A percentile compares a stretch with the other conserved stretches of the same genome.
These are phyloP conservation scores for Capsicum pubescens DNA, from an alignment of 257 asterid species.

Conservation along the genomic window DNA sequence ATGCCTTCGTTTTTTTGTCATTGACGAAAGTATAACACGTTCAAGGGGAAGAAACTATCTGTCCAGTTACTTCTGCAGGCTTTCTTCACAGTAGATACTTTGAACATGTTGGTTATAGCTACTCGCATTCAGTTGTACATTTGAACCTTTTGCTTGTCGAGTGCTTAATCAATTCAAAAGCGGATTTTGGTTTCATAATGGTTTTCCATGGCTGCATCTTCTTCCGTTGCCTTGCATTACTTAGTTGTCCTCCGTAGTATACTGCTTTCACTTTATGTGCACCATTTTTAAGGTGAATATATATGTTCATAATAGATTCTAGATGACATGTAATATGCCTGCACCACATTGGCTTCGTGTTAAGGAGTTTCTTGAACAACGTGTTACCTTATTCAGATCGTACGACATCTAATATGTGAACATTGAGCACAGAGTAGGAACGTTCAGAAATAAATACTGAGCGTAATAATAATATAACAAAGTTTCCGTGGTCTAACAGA, in stretches of 20 bases:
- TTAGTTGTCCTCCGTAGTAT: neutral
- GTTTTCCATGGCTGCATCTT: neutral
- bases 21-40: neutral
- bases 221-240: neutral
- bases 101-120: too few relatives aligned
- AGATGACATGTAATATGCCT: neutral
- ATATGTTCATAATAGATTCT: neutral
- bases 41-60: neutral
- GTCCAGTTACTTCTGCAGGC: neutral
- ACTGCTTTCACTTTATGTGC: neutral
- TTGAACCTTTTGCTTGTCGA: neutral
- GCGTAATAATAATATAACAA: neutral
- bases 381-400: neutral
- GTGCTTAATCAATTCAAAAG: neutral
- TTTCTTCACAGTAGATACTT: neutral
- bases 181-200: neutral
- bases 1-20: neutral
- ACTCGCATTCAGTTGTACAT: neutral
- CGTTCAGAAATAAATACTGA: neutral
- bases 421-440: neutral
- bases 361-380: neutral
- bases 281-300: neutral
- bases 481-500: neutral
- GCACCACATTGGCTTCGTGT: neutral
- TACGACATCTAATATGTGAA: neutral